Conservation (phyloP, 192 early-diverging fungal genomes). For the Backusella australiensis region DNA sequence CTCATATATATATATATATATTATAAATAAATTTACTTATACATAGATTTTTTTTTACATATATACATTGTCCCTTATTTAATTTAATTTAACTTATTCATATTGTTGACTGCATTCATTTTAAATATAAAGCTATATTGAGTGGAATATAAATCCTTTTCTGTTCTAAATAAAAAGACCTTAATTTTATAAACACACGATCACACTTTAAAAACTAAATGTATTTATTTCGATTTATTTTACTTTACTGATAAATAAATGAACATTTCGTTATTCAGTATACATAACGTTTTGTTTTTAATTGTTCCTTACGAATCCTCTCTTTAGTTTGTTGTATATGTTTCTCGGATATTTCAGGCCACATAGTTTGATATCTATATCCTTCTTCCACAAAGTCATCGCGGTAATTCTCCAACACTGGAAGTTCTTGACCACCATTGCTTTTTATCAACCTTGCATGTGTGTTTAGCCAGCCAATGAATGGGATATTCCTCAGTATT, state of each 20-base stretch:
- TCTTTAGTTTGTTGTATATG: not conserved
- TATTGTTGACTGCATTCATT: not conserved
- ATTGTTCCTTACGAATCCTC: not conserved
- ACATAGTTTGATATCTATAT: not conserved
- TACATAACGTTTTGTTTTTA: not conserved
- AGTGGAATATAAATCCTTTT: too few relatives aligned
- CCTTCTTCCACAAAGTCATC: not conserved
- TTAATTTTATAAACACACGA: too few relatives aligned
- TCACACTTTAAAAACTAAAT: too few relatives aligned
- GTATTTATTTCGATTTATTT: not conserved
- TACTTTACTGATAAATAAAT: not conserved
- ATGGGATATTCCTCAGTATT: not conserved
- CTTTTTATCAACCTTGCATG: slow-evolving; percentile 9
- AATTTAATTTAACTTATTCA: not conserved
- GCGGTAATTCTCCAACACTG: not conserved
- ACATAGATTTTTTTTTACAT: not conserved
- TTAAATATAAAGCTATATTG: not conserved
- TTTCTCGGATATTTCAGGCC: not conserved
- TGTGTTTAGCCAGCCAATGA: slow-evolving; percentile 19
- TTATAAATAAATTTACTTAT: not conserved
- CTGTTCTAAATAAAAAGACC: too few relatives aligned
- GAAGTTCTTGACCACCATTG: not conserved
- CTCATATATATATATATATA: not conserved
- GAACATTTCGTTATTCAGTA: not conserved
- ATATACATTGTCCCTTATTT: not conserved